These are phyloP conservation scores for Coniferiporia sulphurascens DNA, from an alignment of 1,284 basidiomycete species.

Conservation along the genomic window DNA sequence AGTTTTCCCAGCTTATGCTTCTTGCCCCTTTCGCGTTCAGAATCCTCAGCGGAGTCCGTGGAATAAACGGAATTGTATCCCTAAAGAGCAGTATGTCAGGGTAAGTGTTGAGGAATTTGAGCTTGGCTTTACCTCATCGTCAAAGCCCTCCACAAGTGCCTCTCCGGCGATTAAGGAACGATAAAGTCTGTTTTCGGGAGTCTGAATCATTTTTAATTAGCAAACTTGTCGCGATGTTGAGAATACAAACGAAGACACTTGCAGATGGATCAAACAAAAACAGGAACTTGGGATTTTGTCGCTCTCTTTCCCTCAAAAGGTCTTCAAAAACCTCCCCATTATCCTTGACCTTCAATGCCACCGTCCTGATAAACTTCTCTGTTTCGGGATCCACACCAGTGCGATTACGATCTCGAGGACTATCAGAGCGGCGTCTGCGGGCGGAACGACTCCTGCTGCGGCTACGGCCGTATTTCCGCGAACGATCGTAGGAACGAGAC, in stretches of 20 bases:
- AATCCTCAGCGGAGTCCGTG: slow-evolving; percentile 92
- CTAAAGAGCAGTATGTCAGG: slow-evolving; percentile 36
- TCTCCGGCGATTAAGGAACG: slow-evolving; percentile 65
- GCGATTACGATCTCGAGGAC: slow-evolving; percentile 26
- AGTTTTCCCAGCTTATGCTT: slow-evolving; percentile 74
- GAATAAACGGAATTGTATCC: slow-evolving; percentile 91
- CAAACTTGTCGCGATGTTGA: neutral
- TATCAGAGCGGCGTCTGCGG: slow-evolving; percentile 11
- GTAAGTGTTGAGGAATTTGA: slow-evolving; percentile 13
- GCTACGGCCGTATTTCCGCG: slow-evolving; percentile 12
- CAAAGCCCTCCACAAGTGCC: slow-evolving; percentile 64
- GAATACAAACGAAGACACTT: slow-evolving; percentile 27
- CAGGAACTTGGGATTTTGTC: slow-evolving; percentile 73
- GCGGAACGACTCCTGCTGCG: slow-evolving; percentile 15
- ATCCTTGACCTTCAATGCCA: slow-evolving; percentile 79
- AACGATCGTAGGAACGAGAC: slow-evolving; percentile 19
- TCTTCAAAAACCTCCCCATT: slow-evolving; percentile 79
- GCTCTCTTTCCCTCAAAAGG: slow-evolving; percentile 71
- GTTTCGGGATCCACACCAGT: slow-evolving; percentile 64
- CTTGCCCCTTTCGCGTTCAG: slow-evolving; percentile 74
- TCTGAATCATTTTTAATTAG: slow-evolving; percentile 44
- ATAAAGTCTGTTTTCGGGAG: slow-evolving; percentile 80
- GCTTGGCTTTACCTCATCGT: slow-evolving; percentile 62
- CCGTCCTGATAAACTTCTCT: slow-evolving; percentile 79
- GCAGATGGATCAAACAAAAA: slow-evolving; percentile 74